Conservation (phyloP, 352 stramenopile species). For the Phytophthora constricta region DNA sequence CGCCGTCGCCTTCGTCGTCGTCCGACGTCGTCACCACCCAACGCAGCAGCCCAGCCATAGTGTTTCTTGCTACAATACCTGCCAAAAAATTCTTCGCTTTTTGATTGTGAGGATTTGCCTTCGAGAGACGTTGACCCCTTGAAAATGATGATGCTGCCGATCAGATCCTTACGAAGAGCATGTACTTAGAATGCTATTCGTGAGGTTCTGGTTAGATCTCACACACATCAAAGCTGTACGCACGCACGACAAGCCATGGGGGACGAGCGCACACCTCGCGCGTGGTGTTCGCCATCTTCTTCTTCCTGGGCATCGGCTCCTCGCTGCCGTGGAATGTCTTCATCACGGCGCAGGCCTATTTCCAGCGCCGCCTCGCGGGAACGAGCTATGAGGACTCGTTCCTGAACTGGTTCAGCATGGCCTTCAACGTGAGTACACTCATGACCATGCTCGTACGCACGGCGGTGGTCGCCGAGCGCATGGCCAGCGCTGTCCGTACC, state of each 20-base stretch:
- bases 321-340: constrained; percentile 89
- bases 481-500: constrained; percentile 64
- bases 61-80: no score
- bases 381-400: constrained; percentile 83
- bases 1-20: constrained; percentile 36
- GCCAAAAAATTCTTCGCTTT: no score
- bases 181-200: no score
- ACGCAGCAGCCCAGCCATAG: constrained; percentile 37
- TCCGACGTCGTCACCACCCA: constrained; percentile 35
- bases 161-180: no score
- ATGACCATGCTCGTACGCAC: constrained; percentile 80
- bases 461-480: constrained; percentile 59
- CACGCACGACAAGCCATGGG: constrained; percentile 27
- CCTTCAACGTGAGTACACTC: constrained; percentile 83
- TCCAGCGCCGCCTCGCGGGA: constrained; percentile 59
- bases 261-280: constrained; percentile 38
- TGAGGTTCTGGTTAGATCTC: no score
- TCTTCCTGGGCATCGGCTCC: constrained; percentile 77
- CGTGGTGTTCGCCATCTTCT: constrained; percentile 74
- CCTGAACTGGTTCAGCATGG: constrained; percentile 88
- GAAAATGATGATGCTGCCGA: not conserved
- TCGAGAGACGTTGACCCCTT: not conserved
- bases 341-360: constrained; percentile 86
- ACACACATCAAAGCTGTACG: no score
- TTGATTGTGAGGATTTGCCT: no score